These are phyloP conservation scores for Aureobasidium sp. DNA, from an alignment of 2,329 filamentous ascomycete genomes.

Conservation along the genomic window DNA sequence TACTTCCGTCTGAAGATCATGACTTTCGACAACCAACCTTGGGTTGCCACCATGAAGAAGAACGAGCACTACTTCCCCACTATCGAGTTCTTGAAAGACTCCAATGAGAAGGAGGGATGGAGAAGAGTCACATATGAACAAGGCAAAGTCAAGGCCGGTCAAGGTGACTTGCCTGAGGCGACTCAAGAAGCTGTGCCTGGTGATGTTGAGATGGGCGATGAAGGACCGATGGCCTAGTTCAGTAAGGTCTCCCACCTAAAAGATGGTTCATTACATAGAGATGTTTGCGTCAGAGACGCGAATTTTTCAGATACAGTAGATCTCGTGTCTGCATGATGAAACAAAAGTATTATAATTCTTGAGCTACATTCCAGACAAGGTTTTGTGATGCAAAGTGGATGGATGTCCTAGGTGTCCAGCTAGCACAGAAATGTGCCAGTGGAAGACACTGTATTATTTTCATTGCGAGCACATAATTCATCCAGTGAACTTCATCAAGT, in stretches of 20 bases:
- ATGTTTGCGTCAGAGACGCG: background rate
- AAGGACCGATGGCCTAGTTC: background rate
- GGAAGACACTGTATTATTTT: background rate
- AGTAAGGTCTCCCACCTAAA: background rate
- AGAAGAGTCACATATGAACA: constrained; percentile 50
- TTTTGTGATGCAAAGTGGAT: background rate
- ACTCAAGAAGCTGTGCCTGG: constrained; percentile 1
- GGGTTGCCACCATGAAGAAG: constrained; percentile 99
- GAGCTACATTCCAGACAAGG: background rate
- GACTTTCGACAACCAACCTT: constrained; percentile 96
- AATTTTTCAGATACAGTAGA: background rate
- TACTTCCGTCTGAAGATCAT: constrained; percentile 98
- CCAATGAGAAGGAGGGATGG: constrained; percentile 48
- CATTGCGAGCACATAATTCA: constrained; percentile 20
- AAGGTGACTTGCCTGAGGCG: constrained; percentile 24
- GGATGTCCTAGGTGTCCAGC: background rate
- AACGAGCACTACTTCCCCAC: constrained; percentile 90
- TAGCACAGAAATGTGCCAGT: background rate
- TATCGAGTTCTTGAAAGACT: constrained; percentile 57
- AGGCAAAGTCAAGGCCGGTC: constrained; percentile 31
- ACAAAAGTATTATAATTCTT: background rate
- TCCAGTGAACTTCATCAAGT: too few species aligned
- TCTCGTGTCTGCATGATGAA: background rate
- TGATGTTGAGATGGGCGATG: constrained; percentile 10
- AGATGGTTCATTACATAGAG: background rate